A percentile compares a stretch with the other conserved stretches of the same genome.
These are phyloP conservation scores for Williopsis jadinii DNA, from an alignment of 1,139 yeast genomes.

Conservation along the genomic window DNA sequence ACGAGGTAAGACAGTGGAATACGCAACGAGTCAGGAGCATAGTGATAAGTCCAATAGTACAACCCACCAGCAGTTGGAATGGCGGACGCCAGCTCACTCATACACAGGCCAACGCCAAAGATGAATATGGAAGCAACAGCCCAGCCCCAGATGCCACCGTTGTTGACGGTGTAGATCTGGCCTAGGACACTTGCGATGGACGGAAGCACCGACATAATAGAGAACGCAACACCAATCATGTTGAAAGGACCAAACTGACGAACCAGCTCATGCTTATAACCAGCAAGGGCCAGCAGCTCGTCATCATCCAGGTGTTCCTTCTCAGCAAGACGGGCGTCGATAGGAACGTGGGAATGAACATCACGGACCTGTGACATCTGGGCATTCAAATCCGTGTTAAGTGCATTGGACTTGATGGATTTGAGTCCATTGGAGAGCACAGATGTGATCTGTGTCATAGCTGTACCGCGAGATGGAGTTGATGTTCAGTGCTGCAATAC, in stretches of 20 bases:
- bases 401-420: constrained; percentile 11
- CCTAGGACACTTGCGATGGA: constrained; percentile 35
- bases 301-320: constrained; percentile 27
- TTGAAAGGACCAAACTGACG: constrained; percentile 40
- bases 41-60: constrained; percentile 48
- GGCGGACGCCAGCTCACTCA: constrained; percentile 59
- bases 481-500: too few relatives aligned
- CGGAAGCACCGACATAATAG: constrained; percentile 43
- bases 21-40: constrained; percentile 36
- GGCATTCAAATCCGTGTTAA: constrained; percentile 12
- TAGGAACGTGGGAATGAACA: constrained; percentile 12
- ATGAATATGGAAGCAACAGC: constrained; percentile 27
- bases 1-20: constrained; percentile 42
- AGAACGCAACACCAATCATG: constrained; percentile 44
- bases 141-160: constrained; percentile 27
- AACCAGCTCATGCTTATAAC: constrained; percentile 42
- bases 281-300: constrained; percentile 44
- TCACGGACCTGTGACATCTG: constrained; percentile 10
- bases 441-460: not conserved
- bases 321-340: constrained; percentile 13
- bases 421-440: constrained; percentile 7
- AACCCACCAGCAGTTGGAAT: constrained; percentile 71
- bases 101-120: constrained; percentile 32
- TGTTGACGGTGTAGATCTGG: constrained; percentile 29
- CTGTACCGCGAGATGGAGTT: too few relatives aligned